Evolutionary conservation across 345 rosid genomes (phyloP).

Genomic region (Dimocarpus longan): DNA sequence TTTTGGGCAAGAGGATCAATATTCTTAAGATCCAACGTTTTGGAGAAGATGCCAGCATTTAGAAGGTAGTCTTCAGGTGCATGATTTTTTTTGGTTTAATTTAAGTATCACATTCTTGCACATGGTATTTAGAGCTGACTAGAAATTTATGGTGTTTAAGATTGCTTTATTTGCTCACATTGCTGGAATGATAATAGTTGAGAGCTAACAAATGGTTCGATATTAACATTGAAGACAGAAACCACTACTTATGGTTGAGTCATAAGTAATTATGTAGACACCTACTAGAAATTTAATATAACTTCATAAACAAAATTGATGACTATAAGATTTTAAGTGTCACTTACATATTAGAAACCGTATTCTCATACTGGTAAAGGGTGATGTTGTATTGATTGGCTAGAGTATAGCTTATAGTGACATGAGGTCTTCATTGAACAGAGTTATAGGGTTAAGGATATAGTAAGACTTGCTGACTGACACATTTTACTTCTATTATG

Average conservation of each 20-base stretch:
- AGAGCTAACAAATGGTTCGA: neutral
- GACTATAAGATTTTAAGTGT: neutral
- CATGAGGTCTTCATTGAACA: neutral
- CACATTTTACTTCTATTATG: neutral
- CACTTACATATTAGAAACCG: neutral
- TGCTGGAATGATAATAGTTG: neutral
- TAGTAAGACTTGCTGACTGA: neutral
- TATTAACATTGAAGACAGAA: neutral
- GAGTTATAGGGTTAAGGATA: neutral
- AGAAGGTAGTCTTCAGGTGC: neutral
- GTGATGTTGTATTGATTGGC: neutral
- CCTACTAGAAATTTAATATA: neutral
- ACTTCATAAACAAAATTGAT: neutral
- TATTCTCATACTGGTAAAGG: neutral
- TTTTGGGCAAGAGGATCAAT: neutral
- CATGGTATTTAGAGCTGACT: neutral
- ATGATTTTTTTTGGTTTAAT: neutral
- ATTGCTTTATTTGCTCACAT: neutral
- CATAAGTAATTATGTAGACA: neutral
- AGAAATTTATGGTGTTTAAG: neutral
- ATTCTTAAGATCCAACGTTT: conserved; percentile 8
- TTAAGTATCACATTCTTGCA: neutral
- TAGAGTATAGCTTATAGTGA: neutral
- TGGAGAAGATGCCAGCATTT: conserved; percentile 5
- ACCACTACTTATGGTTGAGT: neutral